phyloP scores from a whole-genome alignment of 1,284 basidiomycete genomes.

The Polyporus tsugae region DNA sequence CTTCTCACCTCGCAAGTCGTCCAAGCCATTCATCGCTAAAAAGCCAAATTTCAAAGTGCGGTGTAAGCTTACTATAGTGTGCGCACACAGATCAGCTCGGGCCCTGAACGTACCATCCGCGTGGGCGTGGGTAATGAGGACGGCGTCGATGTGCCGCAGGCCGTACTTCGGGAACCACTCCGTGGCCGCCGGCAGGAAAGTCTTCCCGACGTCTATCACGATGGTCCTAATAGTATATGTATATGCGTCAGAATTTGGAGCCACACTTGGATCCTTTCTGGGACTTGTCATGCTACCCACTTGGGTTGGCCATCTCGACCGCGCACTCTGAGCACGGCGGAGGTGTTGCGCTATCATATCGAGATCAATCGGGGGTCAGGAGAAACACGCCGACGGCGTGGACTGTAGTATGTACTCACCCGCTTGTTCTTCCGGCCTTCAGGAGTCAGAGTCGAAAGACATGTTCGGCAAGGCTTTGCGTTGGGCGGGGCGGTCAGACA shows the following conservation, averaged over 20 bases:
- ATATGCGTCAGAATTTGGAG: background rate
- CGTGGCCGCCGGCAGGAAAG: constrained; percentile 76
- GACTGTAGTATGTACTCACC: constrained; percentile 27
- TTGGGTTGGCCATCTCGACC: constrained; percentile 56
- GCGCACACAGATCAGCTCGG: background rate
- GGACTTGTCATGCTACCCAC: constrained; percentile 50
- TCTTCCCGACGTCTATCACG: constrained; percentile 85
- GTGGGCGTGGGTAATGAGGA: constrained; percentile 83
- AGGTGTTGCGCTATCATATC: constrained; percentile 66
- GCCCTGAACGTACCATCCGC: constrained; percentile 66
- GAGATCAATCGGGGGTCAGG: constrained; percentile 7
- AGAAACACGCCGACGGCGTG: background rate
- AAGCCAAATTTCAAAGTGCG: constrained; percentile 21
- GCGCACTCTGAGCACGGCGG: constrained; percentile 64
- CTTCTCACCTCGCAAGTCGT: constrained; percentile 82
- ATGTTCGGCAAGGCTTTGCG: constrained; percentile 63
- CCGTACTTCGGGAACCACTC: constrained; percentile 85
- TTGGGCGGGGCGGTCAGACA: constrained; percentile 68
- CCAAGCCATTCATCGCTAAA: constrained; percentile 82
- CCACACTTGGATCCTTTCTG: background rate
- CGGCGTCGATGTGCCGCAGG: constrained; percentile 77
- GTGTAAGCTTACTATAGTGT: constrained; percentile 5
- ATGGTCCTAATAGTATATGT: constrained; percentile 57
- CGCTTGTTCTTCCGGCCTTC: constrained; percentile 80
- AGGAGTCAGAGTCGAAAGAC: constrained; percentile 66